These are phyloP conservation scores for Pythium periplocum DNA, from an alignment of 352 stramenopile species.

Conservation along the genomic window DNA sequence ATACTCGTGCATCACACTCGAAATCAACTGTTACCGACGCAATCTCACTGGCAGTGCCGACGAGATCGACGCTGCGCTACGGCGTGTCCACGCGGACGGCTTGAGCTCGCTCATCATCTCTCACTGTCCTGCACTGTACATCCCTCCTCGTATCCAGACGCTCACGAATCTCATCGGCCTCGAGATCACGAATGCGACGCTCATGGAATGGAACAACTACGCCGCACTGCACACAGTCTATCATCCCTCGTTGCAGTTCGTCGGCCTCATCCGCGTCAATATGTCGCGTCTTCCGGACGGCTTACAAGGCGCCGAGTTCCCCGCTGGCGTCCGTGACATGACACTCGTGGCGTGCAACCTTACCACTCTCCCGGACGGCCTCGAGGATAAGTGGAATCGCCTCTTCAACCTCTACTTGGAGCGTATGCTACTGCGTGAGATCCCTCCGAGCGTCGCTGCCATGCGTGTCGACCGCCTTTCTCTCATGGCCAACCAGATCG, in stretches of 20 bases:
- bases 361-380: constrained; percentile 1
- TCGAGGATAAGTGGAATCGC: constrained; percentile 6
- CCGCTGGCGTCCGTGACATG: constrained; percentile 5
- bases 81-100: constrained; percentile 1
- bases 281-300: constrained; percentile 7
- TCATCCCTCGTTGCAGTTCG: constrained; percentile 7
- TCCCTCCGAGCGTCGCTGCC: neutral
- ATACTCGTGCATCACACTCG: constrained; percentile 17
- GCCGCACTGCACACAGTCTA: constrained; percentile 5
- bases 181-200: constrained; percentile 17
- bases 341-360: constrained; percentile 7
- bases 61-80: constrained; percentile 11
- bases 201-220: constrained; percentile 7
- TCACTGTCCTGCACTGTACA: constrained; percentile 12
- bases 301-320: constrained; percentile 2
- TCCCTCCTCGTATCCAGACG: constrained; percentile 8
- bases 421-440: neutral
- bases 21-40: constrained; percentile 22
- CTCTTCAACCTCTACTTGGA: constrained; percentile 15
- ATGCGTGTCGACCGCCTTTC: neutral
- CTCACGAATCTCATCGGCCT: constrained; percentile 10
- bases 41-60: neutral
- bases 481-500: constrained; percentile 1
- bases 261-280: constrained; percentile 12
- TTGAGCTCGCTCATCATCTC: constrained; percentile 12